These are phyloP conservation scores for Moricandia arvensis DNA, from an alignment of 345 rosid genomes.

Conservation along the genomic window DNA sequence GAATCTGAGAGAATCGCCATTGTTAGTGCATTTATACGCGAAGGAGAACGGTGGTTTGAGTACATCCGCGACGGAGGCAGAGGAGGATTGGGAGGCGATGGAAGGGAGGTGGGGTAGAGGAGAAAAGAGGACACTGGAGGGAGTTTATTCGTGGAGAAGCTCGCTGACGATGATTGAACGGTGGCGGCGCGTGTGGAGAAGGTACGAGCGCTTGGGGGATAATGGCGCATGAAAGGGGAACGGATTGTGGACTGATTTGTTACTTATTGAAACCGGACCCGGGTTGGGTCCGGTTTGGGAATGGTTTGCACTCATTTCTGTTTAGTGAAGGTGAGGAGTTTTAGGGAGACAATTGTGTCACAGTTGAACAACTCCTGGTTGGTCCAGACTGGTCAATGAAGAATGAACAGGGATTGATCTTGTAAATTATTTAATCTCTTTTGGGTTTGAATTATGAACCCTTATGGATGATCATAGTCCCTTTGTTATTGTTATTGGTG, in stretches of 20 bases:
- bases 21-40: slow-evolving; percentile 60
- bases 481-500: too few species aligned
- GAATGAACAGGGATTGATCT: neutral
- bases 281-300: slow-evolving; percentile 51
- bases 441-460: too few species aligned
- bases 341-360: too few species aligned
- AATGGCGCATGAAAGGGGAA: slow-evolving; percentile 66
- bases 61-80: slow-evolving; percentile 43
- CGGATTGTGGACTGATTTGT: slow-evolving; percentile 46
- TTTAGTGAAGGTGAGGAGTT: slow-evolving; percentile 45
- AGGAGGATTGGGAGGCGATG: neutral
- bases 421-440: neutral
- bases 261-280: slow-evolving; percentile 69
- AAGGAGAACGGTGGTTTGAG: slow-evolving; percentile 26
- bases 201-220: slow-evolving; percentile 66
- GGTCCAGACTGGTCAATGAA: neutral
- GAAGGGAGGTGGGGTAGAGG: too few species aligned
- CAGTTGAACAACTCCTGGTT: too few species aligned
- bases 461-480: too few species aligned
- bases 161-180: too few species aligned
- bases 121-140: too few species aligned
- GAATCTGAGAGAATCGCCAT: slow-evolving; percentile 61
- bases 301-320: slow-evolving; percentile 65
- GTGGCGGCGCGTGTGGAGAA: neutral
- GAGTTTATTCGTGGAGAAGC: too few species aligned